Evolutionary conservation across 23 red algal genomes (phyloP), one percentile per base, ranked within the genome.

Genomic region (Gracilaria domingensis): DNA sequence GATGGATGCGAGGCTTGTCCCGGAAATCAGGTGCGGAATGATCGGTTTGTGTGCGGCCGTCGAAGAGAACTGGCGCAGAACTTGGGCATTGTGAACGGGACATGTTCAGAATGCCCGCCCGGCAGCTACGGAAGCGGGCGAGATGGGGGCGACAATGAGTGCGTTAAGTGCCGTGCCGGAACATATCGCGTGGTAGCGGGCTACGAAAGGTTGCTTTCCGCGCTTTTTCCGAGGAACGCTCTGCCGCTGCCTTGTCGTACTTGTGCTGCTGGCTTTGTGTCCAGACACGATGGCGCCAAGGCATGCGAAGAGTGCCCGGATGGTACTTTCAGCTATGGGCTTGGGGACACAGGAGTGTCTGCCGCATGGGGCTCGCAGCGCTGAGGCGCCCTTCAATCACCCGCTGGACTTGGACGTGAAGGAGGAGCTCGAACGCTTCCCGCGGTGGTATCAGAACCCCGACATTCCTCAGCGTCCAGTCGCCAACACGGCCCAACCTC

Each of bases 271-370:
- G 70, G 70, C 16, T 75, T 75, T 45, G 70, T 75, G 1, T 14
- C 70, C 4, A 12, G 36, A 25, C 70, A 45, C 23, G 70, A 75
- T 45, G 70, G 70, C 9, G 70, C 70, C 38, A 75, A 36, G 7
- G 8, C 44, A 1, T 75, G 70, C 47, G 70, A 75, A 48, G 1
- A 75, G 40, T 75, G 70, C 38, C 70, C 70, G 23, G 17, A 12
- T 44, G 70, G 70, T 5, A 75, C 70, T 44, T 75, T 75, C 17
- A 75, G 70, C 36, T 75, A 75, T 75, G 70, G 70, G 5, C 1
- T 75, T 45, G 70, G 70, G 0, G 70, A 75, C 17, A 75, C 70
- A 12, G 70, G n/a, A 75, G n/a, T 75, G 70, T 75, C 47, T 75
- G 70, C 1, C 70, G 38, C 47, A 47, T 45, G 70, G 70, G 16